Percentiles rank a stretch among this genome's conserved stretches.
Evolutionary conservation across 2,329 filamentous ascomycete species (phyloP).

Genomic region (Akanthomyces muscarius): DNA sequence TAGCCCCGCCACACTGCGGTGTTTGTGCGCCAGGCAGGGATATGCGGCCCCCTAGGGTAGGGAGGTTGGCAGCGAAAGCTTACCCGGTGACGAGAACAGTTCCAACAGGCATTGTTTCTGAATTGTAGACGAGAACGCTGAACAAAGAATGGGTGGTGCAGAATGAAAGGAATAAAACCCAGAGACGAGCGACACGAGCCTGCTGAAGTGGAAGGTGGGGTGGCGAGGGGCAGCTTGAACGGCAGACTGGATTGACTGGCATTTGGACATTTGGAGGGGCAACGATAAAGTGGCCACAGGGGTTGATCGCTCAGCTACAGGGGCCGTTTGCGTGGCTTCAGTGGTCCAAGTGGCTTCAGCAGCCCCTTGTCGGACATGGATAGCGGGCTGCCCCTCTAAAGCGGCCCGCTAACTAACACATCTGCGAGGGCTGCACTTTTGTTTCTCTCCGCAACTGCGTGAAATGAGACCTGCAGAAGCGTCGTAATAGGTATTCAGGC

Average conservation of each 20-base stretch:
- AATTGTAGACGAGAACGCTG: constrained; percentile 22
- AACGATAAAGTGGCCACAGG: neutral
- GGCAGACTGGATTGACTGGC: neutral
- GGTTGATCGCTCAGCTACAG: neutral
- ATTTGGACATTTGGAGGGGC: neutral
- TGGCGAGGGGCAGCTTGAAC: constrained; percentile 4
- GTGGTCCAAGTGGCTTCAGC: neutral
- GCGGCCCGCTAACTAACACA: neutral
- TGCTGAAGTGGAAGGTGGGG: constrained; percentile 4
- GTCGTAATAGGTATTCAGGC: neutral
- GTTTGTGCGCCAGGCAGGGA: neutral
- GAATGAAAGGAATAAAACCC: constrained; percentile 1
- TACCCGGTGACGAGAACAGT: constrained; percentile 93
- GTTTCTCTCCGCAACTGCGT: neutral
- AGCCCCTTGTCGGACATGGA: too few relatives aligned
- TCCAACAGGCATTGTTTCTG: constrained; percentile 64
- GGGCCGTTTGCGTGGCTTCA: neutral
- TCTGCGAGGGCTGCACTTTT: neutral
- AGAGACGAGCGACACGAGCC: constrained; percentile 7
- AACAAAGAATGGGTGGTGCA: constrained; percentile 18
- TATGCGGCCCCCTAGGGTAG: constrained; percentile 1
- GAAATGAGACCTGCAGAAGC: neutral
- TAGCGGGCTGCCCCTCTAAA: constrained; percentile 1
- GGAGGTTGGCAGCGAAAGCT: constrained; percentile 29
- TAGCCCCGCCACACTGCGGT: constrained; percentile 10